These are phyloP conservation scores for Plasmodium vivax DNA, from an alignment of 169 alveolate species.

Conservation along the genomic window DNA sequence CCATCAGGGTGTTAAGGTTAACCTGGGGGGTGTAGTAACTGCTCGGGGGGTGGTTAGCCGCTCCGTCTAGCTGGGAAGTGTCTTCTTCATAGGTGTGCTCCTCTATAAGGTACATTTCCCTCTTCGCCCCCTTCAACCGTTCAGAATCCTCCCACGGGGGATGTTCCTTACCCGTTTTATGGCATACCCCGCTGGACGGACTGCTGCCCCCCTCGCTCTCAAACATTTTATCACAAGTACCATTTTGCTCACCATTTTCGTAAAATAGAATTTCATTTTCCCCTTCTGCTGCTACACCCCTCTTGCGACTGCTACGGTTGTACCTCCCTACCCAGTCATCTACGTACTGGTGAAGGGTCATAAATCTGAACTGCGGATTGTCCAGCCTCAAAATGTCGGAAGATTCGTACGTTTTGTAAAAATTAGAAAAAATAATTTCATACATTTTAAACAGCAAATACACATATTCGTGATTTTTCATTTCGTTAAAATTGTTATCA, in stretches of 20 bases:
- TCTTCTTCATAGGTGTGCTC: background rate
- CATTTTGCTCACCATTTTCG: background rate
- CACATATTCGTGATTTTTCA: constrained; percentile 59
- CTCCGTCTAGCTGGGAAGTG: background rate
- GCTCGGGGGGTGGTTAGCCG: background rate
- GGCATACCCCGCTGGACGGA: background rate
- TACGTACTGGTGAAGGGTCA: constrained; percentile 34
- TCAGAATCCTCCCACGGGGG: background rate
- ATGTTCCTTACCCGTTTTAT: background rate
- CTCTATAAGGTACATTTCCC: background rate
- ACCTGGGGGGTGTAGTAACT: background rate
- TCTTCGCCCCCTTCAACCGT: background rate
- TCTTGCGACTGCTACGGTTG: background rate
- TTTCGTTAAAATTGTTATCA: constrained; percentile 30
- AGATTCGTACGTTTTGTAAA: constrained; percentile 19
- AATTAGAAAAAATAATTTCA: constrained; percentile 48
- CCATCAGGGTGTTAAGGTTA: background rate
- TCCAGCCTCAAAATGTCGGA: constrained; percentile 26
- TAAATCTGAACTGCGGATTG: constrained; percentile 40
- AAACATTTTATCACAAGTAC: background rate
- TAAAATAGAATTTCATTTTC: constrained; percentile 7
- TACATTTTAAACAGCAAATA: constrained; percentile 59
- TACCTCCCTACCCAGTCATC: constrained; percentile 6
- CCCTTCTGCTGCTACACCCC: background rate
- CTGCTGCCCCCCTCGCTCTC: background rate